Conservation (phyloP, 1,139 yeast genomes). For the Magnusiomyces paraingens region DNA sequence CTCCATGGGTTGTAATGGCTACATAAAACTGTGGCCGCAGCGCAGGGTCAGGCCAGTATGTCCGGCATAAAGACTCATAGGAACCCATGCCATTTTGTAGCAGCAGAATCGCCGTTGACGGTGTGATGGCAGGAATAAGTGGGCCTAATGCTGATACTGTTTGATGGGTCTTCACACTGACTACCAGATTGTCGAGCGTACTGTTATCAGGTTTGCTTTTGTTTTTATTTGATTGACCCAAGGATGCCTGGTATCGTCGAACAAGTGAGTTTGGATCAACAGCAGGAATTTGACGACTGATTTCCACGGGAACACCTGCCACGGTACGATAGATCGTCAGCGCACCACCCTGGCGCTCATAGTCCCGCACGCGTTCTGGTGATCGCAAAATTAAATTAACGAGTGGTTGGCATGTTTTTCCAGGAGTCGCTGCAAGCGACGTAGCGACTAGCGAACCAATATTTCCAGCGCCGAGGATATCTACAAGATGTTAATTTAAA, state of each 20-base stretch:
- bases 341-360: constrained; percentile 37
- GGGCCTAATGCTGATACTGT: constrained; percentile 43
- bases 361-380: constrained; percentile 37
- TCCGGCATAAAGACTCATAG: constrained; percentile 44
- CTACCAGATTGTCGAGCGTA: constrained; percentile 47
- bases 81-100: constrained; percentile 77
- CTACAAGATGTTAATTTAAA: constrained; percentile 3
- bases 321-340: constrained; percentile 23
- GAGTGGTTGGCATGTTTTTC: constrained; percentile 29
- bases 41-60: constrained; percentile 47
- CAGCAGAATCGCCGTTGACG: constrained; percentile 51
- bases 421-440: constrained; percentile 29
- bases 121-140: constrained; percentile 38
- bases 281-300: constrained; percentile 13
- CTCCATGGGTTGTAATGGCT: constrained; percentile 83
- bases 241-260: neutral
- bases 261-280: constrained; percentile 10
- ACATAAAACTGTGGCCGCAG: constrained; percentile 54
- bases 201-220: neutral
- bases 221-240: neutral
- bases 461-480: constrained; percentile 36
- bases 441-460: constrained; percentile 36
- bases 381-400: constrained; percentile 42
- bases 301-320: constrained; percentile 16
- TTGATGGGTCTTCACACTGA: constrained; percentile 60